Evolutionary conservation across 2,329 filamentous ascomycete genomes (phyloP), one percentile per base, ranked within the genome.

Genomic region (Phialophora verrucosa): DNA sequence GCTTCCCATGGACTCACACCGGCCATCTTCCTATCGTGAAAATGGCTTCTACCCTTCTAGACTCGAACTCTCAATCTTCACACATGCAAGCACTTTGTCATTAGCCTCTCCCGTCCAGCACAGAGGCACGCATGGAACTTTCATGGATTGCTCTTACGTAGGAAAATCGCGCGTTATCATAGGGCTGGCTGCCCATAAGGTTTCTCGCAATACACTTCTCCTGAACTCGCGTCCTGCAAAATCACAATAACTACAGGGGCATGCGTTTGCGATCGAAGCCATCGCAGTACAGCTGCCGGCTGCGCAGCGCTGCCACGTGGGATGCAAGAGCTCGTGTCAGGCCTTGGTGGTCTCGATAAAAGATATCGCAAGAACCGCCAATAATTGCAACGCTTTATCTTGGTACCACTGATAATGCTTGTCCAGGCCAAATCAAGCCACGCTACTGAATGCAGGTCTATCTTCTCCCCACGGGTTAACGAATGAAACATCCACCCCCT

Each of bases 391-490:
- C 25, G 17, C 27, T 7, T 31, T 44, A 29, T 61, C 47, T 38
- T 61, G 17, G 49, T 42, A 61, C 23, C 23, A 29, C 31, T 31
- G 27, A 14, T 53, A 49, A 27, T 29, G 42, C 31, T 42, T 27
- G 54, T 3, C 55, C 59, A 60, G 29, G 14, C 56, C 23, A 42
- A 58, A 44, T 12, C 53, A 23, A 29, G n/a, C 38, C 38, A 51
- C 56, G 42, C 42, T 51, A 56, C 53, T 25, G 23, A 50, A 49
- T 51, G 49, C 59, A 61, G 11, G 47, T 25, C 35, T 62, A 55
- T 62, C 60, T 56, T 61, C 59, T 54, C 32, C 47, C 17, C 23
- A 14, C 6, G 1, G 49, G 14, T 5, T 27, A 53, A 31, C 59
- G 49, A 61, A 61, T 61, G 20, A 61, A 47, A 44, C 23, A 5